phyloP scores from a whole-genome alignment of 352 stramenopile genomes.

The Phytophthora aleatoria region DNA sequence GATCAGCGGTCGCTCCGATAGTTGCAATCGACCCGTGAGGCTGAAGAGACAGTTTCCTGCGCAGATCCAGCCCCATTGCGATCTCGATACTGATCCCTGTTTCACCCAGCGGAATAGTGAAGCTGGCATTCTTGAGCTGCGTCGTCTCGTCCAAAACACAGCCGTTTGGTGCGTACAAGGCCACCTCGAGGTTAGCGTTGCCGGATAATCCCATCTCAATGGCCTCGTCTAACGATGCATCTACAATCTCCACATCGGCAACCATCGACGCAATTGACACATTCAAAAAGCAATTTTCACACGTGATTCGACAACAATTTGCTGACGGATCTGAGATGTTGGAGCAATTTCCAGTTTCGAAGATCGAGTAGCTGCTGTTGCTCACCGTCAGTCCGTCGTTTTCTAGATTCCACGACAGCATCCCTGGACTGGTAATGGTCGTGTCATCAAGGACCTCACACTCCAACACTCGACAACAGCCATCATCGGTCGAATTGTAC shows the following conservation, averaged over 20 bases:
- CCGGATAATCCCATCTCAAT: constrained; percentile 29
- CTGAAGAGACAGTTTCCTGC: constrained; percentile 27
- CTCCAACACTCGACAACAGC: constrained; percentile 24
- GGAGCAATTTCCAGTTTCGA: constrained; percentile 28
- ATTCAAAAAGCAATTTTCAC: constrained; percentile 36
- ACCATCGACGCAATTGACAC: constrained; percentile 30
- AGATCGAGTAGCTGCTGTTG: constrained; percentile 26
- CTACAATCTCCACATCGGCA: constrained; percentile 23
- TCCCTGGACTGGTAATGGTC: not conserved
- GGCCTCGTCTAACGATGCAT: constrained; percentile 14
- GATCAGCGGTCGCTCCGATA: constrained; percentile 12
- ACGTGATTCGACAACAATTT: constrained; percentile 30
- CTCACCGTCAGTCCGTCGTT: constrained; percentile 19
- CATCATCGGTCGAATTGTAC: constrained; percentile 24
- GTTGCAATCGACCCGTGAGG: constrained; percentile 25
- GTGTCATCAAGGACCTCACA: constrained; percentile 14
- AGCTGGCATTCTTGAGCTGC: constrained; percentile 31
- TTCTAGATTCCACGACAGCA: constrained; percentile 29
- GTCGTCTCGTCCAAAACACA: constrained; percentile 27
- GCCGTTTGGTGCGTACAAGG: constrained; percentile 28
- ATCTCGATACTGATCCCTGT: constrained; percentile 31
- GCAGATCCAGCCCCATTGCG: constrained; percentile 24
- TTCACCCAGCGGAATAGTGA: constrained; percentile 21
- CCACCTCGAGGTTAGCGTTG: constrained; percentile 29
- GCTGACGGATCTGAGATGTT: constrained; percentile 16